Evolutionary conservation across 2,329 filamentous ascomycete species (phyloP).

Genomic region (Didymosphaeria variabile): DNA sequence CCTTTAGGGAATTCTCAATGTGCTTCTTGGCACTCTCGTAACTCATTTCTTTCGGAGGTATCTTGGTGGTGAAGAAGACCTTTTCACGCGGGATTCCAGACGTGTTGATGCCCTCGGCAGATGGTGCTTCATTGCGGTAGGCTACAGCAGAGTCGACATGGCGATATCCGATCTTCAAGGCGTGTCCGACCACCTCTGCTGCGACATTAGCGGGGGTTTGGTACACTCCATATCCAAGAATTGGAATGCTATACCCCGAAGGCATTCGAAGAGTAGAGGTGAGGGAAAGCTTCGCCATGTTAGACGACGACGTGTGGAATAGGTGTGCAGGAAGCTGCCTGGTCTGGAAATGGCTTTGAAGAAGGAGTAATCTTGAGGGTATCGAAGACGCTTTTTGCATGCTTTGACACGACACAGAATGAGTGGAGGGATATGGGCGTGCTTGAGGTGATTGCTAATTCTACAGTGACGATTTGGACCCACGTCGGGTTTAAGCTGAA

Average conservation of each 20-base stretch:
- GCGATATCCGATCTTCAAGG: conserved; percentile 67
- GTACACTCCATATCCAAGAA: conserved; percentile 66
- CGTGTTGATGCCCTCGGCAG: conserved; percentile 69
- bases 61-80: conserved; percentile 77
- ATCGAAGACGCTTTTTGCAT: conserved; percentile 3
- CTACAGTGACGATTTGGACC: neutral
- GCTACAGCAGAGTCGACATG: conserved; percentile 71
- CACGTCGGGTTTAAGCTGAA: neutral
- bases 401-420: neutral
- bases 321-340: conserved; percentile 11
- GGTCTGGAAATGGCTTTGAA: conserved; percentile 25
- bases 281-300: conserved; percentile 57
- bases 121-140: conserved; percentile 74
- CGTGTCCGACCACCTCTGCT: conserved; percentile 67
- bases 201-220: conserved; percentile 62
- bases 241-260: conserved; percentile 69
- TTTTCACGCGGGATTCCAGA: conserved; percentile 66
- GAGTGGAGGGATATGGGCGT: neutral
- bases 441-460: neutral
- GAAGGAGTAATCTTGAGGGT: conserved; percentile 23
- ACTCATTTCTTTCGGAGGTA: conserved; percentile 66
- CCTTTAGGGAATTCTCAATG: conserved; percentile 60
- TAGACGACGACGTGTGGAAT: conserved; percentile 38
- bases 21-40: conserved; percentile 69
- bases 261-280: conserved; percentile 62